Conservation (phyloP, 192 early-diverging fungal genomes). For the Ambispora gerdemannii region DNA sequence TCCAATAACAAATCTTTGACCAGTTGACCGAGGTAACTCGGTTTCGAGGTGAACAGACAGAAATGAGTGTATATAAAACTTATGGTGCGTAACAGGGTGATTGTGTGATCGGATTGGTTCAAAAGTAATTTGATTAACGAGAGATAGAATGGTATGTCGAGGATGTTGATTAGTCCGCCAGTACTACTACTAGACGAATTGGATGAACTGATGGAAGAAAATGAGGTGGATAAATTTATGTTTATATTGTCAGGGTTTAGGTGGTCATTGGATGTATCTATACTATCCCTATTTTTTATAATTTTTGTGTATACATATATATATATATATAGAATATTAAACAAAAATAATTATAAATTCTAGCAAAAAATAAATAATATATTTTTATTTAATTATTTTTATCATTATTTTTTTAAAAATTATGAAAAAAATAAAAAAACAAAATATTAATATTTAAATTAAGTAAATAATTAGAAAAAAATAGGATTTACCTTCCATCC, state of each 20-base stretch:
- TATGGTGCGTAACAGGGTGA: slow-evolving; percentile 45
- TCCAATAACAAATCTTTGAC: slow-evolving; percentile 37
- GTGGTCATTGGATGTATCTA: not conserved
- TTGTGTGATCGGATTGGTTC: slow-evolving; percentile 45
- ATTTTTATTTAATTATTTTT: no score
- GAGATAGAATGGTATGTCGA: slow-evolving; percentile 46
- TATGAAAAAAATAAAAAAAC: not conserved
- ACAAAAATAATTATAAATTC: no score
- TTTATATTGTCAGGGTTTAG: not conserved
- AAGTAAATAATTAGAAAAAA: not conserved
- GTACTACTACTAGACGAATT: not conserved
- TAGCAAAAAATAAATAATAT: no score
- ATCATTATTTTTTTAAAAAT: not conserved
- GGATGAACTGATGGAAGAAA: not conserved
- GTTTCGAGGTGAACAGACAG: slow-evolving; percentile 40
- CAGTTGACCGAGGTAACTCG: slow-evolving; percentile 37
- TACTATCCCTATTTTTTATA: not conserved
- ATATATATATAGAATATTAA: not conserved
- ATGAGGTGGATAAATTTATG: not conserved
- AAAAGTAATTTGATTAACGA: slow-evolving; percentile 40
- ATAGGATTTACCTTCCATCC: slow-evolving; percentile 43
- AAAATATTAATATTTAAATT: not conserved
- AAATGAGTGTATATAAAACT: slow-evolving; percentile 52
- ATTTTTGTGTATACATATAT: not conserved
- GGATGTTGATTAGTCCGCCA: slow-evolving; percentile 25